phyloP scores from a whole-genome alignment of 257 asterid genomes.

The Solanum pimpinellifolium region DNA sequence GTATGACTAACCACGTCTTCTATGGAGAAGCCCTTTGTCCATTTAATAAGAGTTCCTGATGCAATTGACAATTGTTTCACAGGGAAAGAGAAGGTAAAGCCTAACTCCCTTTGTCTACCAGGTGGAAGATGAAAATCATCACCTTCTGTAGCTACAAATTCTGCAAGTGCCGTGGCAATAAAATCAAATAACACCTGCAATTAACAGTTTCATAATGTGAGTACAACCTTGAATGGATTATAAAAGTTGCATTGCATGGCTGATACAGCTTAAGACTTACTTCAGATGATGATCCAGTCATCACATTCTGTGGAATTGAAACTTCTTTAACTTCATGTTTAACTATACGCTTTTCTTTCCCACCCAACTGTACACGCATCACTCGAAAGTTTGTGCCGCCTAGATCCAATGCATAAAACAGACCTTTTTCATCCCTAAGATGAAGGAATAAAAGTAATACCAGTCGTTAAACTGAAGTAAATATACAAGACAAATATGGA shows the following conservation, averaged over 20 bases:
- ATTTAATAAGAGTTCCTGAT: conserved; percentile 75
- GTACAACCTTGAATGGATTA: background rate
- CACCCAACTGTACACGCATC: conserved; percentile 70
- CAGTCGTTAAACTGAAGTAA: background rate
- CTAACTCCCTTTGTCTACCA: conserved; percentile 79
- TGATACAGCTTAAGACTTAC: conserved; percentile 32
- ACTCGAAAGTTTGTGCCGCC: conserved; percentile 96
- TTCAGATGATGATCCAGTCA: conserved; percentile 70
- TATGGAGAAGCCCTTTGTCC: conserved; percentile 90
- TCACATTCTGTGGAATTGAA: conserved; percentile 80
- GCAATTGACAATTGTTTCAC: conserved; percentile 68
- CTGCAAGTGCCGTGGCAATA: conserved; percentile 58
- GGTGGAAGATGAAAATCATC: conserved; percentile 47
- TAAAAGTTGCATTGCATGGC: background rate
- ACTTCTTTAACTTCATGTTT: conserved; percentile 55
- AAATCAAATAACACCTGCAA: conserved; percentile 67
- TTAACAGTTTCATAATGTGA: background rate
- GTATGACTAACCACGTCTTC: conserved; percentile 57
- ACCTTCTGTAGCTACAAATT: conserved; percentile 66
- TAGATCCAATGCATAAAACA: conserved; percentile 84
- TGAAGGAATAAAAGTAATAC: conserved; percentile 4
- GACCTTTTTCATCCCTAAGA: conserved; percentile 61
- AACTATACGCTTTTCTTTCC: conserved; percentile 32
- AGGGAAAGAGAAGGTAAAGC: conserved; percentile 95
- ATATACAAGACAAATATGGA: background rate